These are phyloP conservation scores for Lumnitzera littorea DNA, from an alignment of 345 rosid species.

Conservation along the genomic window DNA sequence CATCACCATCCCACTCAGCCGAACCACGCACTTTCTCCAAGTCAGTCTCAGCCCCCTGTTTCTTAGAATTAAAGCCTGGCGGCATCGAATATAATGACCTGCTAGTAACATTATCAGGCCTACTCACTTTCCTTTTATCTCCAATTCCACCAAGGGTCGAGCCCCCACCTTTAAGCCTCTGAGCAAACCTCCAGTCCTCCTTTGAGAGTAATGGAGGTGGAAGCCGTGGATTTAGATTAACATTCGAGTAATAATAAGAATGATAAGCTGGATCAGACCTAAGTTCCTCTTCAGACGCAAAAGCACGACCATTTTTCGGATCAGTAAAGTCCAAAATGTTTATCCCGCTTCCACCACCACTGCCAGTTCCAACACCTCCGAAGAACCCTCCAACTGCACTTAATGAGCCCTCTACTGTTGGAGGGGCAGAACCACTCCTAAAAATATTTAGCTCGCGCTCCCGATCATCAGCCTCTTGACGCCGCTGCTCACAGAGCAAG, in stretches of 20 bases:
- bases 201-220: slow-evolving; percentile 85
- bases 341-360: slow-evolving; percentile 5
- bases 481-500: slow-evolving; percentile 44
- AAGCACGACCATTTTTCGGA: slow-evolving; percentile 35
- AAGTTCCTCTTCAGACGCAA: slow-evolving; percentile 51
- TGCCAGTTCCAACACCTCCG: slow-evolving; percentile 37
- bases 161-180: slow-evolving; percentile 60
- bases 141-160: slow-evolving; percentile 62
- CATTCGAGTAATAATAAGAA: slow-evolving; percentile 63
- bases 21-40: slow-evolving; percentile 33
- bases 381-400: slow-evolving; percentile 64
- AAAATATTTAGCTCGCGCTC: slow-evolving; percentile 65
- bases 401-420: slow-evolving; percentile 79
- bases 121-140: slow-evolving; percentile 53
- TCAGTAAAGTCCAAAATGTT: slow-evolving; percentile 35
- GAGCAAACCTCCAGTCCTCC: slow-evolving; percentile 82
- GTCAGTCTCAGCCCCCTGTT: slow-evolving; percentile 41
- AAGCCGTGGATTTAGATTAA: slow-evolving; percentile 82
- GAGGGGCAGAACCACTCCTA: slow-evolving; percentile 94
- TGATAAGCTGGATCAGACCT: slow-evolving; percentile 79
- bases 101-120: slow-evolving; percentile 31
- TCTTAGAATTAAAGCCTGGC: slow-evolving; percentile 70
- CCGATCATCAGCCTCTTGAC: slow-evolving; percentile 43
- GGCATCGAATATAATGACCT: slow-evolving; percentile 64
- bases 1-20: slow-evolving; percentile 73